phyloP scores from a whole-genome alignment of 192 early-diverging fungal genomes.

The Backusella macrospora region DNA sequence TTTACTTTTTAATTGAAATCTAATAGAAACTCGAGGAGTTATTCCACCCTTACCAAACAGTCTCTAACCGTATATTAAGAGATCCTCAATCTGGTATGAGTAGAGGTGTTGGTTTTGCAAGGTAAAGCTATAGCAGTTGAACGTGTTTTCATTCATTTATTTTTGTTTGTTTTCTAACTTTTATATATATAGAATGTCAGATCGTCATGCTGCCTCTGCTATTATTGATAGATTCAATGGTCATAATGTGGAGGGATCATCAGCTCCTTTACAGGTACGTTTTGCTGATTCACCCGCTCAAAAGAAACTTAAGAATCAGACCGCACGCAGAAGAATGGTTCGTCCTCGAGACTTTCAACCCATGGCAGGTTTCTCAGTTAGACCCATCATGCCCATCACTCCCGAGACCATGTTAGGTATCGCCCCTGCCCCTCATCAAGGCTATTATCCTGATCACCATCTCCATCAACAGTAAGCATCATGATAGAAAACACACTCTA shows the following conservation, averaged over 20 bases:
- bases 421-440: constrained; percentile 26
- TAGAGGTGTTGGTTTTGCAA: constrained; percentile 84
- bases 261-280: constrained; percentile 73
- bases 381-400: constrained; percentile 44
- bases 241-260: constrained; percentile 56
- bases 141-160: too few species aligned
- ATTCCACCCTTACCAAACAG: constrained; percentile 65
- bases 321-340: constrained; percentile 44
- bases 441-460: constrained; percentile 15
- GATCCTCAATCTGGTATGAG: constrained; percentile 64
- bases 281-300: constrained; percentile 82
- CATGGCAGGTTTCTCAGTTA: constrained; percentile 27
- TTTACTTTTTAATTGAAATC: background rate
- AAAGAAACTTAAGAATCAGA: constrained; percentile 74
- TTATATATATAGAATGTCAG: constrained; percentile 57
- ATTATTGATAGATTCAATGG: constrained; percentile 75
- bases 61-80: constrained; percentile 77
- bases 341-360: constrained; percentile 36
- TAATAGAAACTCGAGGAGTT: constrained; percentile 61
- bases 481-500: too few species aligned
- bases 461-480: constrained; percentile 20
- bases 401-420: constrained; percentile 56
- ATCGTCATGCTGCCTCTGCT: constrained; percentile 64
- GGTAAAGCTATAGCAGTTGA: constrained; percentile 31
- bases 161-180: too few species aligned